Conservation (phyloP, 2,329 filamentous ascomycete species). For the Penicillium sp. region DNA sequence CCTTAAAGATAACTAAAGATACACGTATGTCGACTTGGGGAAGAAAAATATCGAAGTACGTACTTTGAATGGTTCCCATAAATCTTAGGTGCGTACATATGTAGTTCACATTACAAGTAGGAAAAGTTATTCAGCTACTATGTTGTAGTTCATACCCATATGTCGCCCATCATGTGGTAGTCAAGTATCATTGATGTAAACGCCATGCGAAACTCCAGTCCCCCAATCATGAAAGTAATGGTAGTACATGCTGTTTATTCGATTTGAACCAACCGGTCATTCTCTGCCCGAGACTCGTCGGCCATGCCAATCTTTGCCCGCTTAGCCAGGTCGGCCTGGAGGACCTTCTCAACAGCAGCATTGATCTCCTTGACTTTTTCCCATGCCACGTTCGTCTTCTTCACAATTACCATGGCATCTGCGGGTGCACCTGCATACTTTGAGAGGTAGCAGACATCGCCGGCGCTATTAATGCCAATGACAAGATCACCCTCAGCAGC, state of each 20-base stretch:
- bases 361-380: slow-evolving; percentile 79
- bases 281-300: slow-evolving; percentile 80
- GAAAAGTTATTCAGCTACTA: not conserved
- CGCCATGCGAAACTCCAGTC: slow-evolving; percentile 18
- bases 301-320: slow-evolving; percentile 66
- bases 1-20: not conserved
- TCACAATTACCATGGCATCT: slow-evolving; percentile 73
- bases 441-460: slow-evolving; percentile 85
- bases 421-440: slow-evolving; percentile 84
- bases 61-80: not conserved
- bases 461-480: slow-evolving; percentile 82
- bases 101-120: not conserved
- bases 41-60: not conserved
- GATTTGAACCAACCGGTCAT: slow-evolving; percentile 62
- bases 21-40: not conserved
- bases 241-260: slow-evolving; percentile 17
- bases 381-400: slow-evolving; percentile 71
- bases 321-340: slow-evolving; percentile 72
- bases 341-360: slow-evolving; percentile 65
- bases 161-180: not conserved
- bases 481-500: slow-evolving; percentile 65
- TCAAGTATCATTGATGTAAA: slow-evolving; percentile 4
- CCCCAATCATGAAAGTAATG: slow-evolving; percentile 22
- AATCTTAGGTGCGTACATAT: not conserved
- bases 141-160: not conserved